phyloP scores from a whole-genome alignment of 139 green algal genomes.

The Closterium sp. region DNA sequence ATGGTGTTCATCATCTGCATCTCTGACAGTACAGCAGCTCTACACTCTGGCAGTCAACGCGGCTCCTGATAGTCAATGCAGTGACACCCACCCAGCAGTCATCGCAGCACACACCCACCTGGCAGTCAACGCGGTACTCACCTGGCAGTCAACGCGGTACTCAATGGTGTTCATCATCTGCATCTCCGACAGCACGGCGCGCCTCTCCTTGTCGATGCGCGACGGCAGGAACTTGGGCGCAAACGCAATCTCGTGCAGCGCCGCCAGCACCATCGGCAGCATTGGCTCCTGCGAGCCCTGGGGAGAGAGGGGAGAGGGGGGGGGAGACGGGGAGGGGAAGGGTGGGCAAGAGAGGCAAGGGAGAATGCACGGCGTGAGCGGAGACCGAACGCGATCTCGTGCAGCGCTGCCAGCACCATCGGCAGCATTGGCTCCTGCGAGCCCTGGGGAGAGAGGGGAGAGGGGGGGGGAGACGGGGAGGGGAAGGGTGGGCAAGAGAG shows the following conservation, averaged over 20 bases:
- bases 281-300: slow-evolving; percentile 64
- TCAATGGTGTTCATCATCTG: slow-evolving; percentile 99
- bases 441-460: neutral
- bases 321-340: neutral
- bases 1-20: slow-evolving; percentile 99
- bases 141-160: slow-evolving; percentile 94
- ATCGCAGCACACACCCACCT: neutral
- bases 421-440: neutral
- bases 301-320: neutral
- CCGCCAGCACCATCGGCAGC: slow-evolving; percentile 88
- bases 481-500: neutral
- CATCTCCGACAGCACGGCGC: slow-evolving; percentile 91
- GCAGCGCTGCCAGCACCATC: neutral
- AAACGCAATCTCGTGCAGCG: slow-evolving; percentile 85
- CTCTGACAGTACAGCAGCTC: slow-evolving; percentile 93
- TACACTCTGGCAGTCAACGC: neutral
- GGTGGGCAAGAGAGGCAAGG: too few relatives aligned
- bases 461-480: neutral
- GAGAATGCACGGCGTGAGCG: neutral
- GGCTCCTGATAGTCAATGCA: slow-evolving; percentile 51
- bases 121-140: neutral
- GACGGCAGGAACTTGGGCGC: slow-evolving; percentile 77
- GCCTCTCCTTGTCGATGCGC: slow-evolving; percentile 96
- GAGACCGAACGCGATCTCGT: slow-evolving; percentile 42
- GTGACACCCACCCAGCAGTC: neutral